Percentiles rank a stretch among this genome's conserved stretches.
Evolutionary conservation across 2,329 filamentous ascomycete species (phyloP).

Genomic region (Xylaria polymorpha): DNA sequence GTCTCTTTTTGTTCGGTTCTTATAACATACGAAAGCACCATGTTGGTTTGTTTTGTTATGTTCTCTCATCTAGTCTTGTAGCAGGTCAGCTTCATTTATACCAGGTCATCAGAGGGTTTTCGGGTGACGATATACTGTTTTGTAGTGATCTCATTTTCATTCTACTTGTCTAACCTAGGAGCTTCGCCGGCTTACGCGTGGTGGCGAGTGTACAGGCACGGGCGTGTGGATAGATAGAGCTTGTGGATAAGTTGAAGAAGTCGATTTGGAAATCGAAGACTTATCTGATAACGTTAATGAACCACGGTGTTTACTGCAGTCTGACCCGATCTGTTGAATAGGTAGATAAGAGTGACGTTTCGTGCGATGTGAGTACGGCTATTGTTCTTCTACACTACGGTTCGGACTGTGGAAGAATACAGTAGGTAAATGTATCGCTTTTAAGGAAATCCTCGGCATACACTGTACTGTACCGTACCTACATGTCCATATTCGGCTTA

Average conservation of each 20-base stretch:
- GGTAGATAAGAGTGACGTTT: neutral
- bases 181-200: neutral
- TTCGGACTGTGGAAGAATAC: neutral
- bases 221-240: no score
- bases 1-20: neutral
- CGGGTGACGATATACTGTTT: neutral
- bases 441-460: neutral
- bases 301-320: neutral
- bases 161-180: no score
- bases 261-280: neutral
- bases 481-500: no score
- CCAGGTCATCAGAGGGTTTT: neutral
- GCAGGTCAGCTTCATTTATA: constrained; percentile 19
- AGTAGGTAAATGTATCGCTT: neutral
- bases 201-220: no score
- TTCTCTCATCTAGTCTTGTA: no score
- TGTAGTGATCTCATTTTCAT: neutral
- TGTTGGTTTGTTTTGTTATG: neutral
- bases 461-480: no score
- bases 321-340: neutral
- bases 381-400: neutral
- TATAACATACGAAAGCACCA: constrained; percentile 12
- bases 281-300: neutral
- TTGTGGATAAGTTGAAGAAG: neutral
- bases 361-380: neutral